Conservation (phyloP, 306 rosid species). For the Vigna angularis region DNA sequence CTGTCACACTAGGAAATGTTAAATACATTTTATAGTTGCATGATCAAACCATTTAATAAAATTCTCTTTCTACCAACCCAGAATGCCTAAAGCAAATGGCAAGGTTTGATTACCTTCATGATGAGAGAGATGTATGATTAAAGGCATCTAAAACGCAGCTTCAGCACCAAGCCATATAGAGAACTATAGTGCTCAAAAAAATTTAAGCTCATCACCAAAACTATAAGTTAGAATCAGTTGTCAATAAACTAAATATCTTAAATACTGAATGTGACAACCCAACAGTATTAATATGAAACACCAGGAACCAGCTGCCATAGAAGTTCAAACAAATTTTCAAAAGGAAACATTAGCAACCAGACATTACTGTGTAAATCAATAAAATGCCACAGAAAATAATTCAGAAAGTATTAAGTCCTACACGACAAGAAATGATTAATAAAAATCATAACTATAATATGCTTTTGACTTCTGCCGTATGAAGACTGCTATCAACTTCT, state of each 20-base stretch:
- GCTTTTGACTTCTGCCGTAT: constrained; percentile 55
- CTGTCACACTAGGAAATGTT: constrained; percentile 63
- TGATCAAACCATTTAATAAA: constrained; percentile 33
- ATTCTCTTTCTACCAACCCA: constrained; percentile 51
- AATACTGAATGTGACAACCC: constrained; percentile 35
- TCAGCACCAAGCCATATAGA: constrained; percentile 55
- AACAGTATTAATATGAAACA: constrained; percentile 52
- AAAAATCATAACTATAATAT: constrained; percentile 41
- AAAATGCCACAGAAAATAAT: constrained; percentile 49
- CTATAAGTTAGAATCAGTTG: constrained; percentile 56
- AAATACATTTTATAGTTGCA: constrained; percentile 42
- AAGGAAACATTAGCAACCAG: constrained; percentile 61
- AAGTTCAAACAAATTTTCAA: constrained; percentile 52
- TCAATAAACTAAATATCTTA: constrained; percentile 40
- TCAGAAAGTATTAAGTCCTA: constrained; percentile 52
- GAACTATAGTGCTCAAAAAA: constrained; percentile 51
- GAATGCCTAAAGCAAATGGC: constrained; percentile 52
- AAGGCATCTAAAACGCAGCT: constrained; percentile 52
- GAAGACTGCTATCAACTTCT: constrained; percentile 56
- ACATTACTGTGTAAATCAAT: constrained; percentile 50
- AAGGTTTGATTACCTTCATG: constrained; percentile 60
- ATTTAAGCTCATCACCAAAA: constrained; percentile 47
- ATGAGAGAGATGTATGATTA: constrained; percentile 47
- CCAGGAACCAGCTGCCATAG: constrained; percentile 52
- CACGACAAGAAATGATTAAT: constrained; percentile 50